Conservation (phyloP, 768 basidiomycete genomes). For the Omphalotus guepiniiformis region DNA sequence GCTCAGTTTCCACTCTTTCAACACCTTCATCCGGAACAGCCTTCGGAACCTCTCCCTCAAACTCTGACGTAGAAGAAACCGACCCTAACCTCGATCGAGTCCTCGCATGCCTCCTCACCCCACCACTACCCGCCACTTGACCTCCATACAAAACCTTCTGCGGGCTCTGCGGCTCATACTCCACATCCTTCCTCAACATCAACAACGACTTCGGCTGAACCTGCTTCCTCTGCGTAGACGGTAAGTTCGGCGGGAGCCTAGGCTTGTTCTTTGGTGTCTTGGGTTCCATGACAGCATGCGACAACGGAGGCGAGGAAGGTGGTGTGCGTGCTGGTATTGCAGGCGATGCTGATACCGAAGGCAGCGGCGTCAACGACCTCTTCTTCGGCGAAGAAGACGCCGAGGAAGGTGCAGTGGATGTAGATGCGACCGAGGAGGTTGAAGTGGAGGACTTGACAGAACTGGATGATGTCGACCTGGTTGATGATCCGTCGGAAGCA, state of each 20-base stretch:
- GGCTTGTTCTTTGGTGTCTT: constrained; percentile 12
- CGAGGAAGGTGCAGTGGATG: constrained; percentile 22
- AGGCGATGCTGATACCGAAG: constrained; percentile 15
- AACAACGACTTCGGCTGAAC: constrained; percentile 48
- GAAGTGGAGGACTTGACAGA: constrained; percentile 40
- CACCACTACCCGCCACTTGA: constrained; percentile 3
- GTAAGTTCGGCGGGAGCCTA: background rate
- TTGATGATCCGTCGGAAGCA: constrained; percentile 16
- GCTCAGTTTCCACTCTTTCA: constrained; percentile 11
- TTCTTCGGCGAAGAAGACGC: constrained; percentile 43
- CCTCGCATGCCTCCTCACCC: constrained; percentile 10
- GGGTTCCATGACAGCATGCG: constrained; percentile 12
- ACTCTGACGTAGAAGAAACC: background rate
- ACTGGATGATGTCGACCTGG: constrained; percentile 21
- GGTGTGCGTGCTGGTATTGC: background rate
- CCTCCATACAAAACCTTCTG: constrained; percentile 29
- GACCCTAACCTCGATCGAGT: constrained; percentile 9
- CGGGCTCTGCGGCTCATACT: constrained; percentile 71
- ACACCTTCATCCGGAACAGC: background rate
- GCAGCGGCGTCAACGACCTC: constrained; percentile 18
- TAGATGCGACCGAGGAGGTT: constrained; percentile 33
- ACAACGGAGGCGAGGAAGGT: constrained; percentile 8
- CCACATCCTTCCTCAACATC: constrained; percentile 68
- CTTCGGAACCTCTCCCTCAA: constrained; percentile 3
- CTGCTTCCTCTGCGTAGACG: constrained; percentile 8